phyloP scores from a whole-genome alignment of 768 basidiomycete genomes.

The Trametes meyenii region DNA sequence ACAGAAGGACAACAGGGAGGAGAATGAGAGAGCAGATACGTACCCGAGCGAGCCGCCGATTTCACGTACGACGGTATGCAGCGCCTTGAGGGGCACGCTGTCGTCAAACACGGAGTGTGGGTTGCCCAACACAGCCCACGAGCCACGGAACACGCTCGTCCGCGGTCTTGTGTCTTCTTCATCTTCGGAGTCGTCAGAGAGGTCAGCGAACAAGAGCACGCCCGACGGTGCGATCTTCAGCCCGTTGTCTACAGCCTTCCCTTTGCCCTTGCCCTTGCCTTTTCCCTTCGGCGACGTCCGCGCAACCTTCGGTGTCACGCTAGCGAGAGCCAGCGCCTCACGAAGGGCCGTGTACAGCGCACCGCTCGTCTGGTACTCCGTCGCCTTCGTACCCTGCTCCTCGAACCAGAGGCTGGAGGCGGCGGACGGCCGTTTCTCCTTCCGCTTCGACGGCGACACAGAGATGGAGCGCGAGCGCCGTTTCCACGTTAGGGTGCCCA shows the following conservation, averaged over 20 bases:
- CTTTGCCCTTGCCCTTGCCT: not conserved
- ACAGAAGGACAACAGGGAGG: not conserved
- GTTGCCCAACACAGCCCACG: conserved; percentile 11
- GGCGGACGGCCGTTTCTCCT: not conserved
- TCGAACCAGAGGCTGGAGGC: not conserved
- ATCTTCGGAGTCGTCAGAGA: not conserved
- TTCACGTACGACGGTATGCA: conserved; percentile 12
- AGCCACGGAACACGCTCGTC: conserved; percentile 13
- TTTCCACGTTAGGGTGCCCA: conserved; percentile 14
- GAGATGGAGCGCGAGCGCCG: conserved; percentile 8
- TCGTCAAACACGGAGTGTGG: conserved; percentile 7
- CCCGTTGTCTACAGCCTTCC: not conserved
- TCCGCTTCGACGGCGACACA: conserved; percentile 3
- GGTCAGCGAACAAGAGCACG: conserved; percentile 6
- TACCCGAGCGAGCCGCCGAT: conserved; percentile 2
- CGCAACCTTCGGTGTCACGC: not conserved
- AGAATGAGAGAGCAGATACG: not conserved
- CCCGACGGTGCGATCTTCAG: conserved; percentile 10
- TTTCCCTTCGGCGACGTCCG: not conserved
- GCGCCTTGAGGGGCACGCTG: conserved; percentile 13
- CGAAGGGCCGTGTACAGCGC: not conserved
- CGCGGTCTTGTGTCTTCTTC: not conserved
- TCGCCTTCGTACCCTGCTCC: not conserved
- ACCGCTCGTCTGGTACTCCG: conserved; percentile 3
- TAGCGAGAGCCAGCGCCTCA: not conserved